Evolutionary conservation across 306 rosid genomes (phyloP).

Genomic region (Malus domestica): DNA sequence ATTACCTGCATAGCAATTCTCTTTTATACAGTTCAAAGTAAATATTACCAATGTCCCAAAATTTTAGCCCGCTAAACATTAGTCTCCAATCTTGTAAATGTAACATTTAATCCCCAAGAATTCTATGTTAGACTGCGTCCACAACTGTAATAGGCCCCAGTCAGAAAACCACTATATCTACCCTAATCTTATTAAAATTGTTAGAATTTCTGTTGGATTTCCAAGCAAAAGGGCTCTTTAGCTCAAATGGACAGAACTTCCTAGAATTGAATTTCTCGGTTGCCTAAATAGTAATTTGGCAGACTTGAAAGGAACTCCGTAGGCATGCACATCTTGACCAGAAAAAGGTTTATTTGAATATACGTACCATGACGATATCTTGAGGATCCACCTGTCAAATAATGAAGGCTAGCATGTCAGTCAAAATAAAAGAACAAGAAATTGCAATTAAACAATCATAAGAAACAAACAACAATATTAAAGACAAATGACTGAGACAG

Average conservation of each 20-base stretch:
- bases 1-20: neutral
- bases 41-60: neutral
- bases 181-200: neutral
- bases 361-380: conserved; percentile 92
- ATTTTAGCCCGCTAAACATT: neutral
- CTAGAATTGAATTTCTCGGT: neutral
- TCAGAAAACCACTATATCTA: neutral
- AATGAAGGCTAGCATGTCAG: conserved; percentile 15
- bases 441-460: neutral
- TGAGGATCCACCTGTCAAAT: conserved; percentile 94
- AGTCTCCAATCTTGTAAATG: neutral
- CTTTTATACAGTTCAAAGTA: neutral
- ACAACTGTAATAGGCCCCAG: neutral
- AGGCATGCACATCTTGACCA: neutral
- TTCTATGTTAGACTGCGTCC: neutral
- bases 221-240: neutral
- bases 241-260: neutral
- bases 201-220: neutral
- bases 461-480: neutral
- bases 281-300: neutral
- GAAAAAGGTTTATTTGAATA: conserved; percentile 2
- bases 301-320: neutral
- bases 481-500: neutral
- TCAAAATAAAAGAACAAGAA: conserved; percentile 3
- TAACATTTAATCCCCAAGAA: neutral